Evolutionary conservation across 768 basidiomycete species (phyloP).

Genomic region (Termitomyces bulborhizus): DNA sequence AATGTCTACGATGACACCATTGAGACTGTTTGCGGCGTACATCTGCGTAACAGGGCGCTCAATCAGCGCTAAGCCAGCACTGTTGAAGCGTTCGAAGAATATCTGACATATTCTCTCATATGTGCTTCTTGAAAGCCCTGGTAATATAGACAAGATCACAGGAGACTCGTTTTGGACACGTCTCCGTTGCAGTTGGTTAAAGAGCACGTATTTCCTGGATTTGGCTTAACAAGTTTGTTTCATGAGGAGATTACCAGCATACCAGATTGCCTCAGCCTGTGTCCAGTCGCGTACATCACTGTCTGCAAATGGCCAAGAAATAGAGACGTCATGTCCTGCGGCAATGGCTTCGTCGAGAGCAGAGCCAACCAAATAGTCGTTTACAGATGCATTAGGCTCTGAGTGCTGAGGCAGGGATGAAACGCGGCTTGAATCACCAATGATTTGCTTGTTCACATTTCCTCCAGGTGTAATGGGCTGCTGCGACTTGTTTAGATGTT

Average conservation of each 20-base stretch:
- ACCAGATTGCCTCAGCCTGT: slow-evolving; percentile 90
- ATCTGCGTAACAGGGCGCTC: slow-evolving; percentile 83
- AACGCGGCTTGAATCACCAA: slow-evolving; percentile 40
- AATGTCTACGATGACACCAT: slow-evolving; percentile 79
- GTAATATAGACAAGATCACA: slow-evolving; percentile 64
- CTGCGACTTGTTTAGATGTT: slow-evolving; percentile 21
- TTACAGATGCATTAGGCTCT: slow-evolving; percentile 44
- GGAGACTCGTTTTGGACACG: slow-evolving; percentile 87
- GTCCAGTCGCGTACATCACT: slow-evolving; percentile 71
- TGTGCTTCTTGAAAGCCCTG: slow-evolving; percentile 57
- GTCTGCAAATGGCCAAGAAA: slow-evolving; percentile 81
- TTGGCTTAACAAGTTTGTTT: not conserved
- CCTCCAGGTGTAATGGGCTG: slow-evolving; percentile 15
- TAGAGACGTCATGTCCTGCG: slow-evolving; percentile 61
- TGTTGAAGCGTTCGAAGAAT: slow-evolving; percentile 92
- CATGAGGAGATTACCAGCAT: slow-evolving; percentile 17
- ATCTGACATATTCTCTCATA: slow-evolving; percentile 75
- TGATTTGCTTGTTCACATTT: slow-evolving; percentile 12
- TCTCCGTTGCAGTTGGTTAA: slow-evolving; percentile 65
- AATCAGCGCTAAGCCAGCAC: slow-evolving; percentile 73
- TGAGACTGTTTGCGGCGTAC: slow-evolving; percentile 67
- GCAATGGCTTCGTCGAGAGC: slow-evolving; percentile 77
- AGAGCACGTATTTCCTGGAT: slow-evolving; percentile 79
- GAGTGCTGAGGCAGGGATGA: slow-evolving; percentile 40
- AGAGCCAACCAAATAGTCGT: slow-evolving; percentile 78